Evolutionary conservation across 2,329 filamentous ascomycete species (phyloP), one percentile per base, ranked within the genome.

Genomic region (Colletotrichum musae): DNA sequence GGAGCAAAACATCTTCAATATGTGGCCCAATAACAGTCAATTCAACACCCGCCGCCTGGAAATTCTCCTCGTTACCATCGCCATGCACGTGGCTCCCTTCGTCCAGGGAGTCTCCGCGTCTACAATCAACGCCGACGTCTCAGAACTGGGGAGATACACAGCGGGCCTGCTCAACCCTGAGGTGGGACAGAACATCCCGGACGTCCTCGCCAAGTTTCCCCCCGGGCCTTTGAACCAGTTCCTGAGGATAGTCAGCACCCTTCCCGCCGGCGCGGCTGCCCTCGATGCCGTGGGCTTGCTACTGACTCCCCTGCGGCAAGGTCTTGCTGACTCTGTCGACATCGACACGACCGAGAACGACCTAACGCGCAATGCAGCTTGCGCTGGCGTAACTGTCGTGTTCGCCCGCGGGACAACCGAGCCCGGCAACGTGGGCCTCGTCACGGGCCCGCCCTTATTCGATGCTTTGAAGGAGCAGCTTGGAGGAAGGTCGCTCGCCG

Each of bases 371-470:
- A 65, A 65, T 45, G 67, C 72, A 10, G 54, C 68, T 9, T 77
- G 76, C 64, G 64, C 70, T n/a, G 75, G 75, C 51, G 72, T 78
- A 41, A 77, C 72, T 9, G 62, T 78, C 32, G 53, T 78, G 26
- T 78, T 76, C 36, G 75, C 74, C n/a, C 73, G 77, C 0, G 77
- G 77, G 7, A 78, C 76, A 16, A 78, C 76, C 28, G 76, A 79
- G 50, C 65, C 73, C 1, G 75, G 76, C 10, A 77, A 77, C 39
- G 64, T 76, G 21, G 76, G 76, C 2, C 59, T 73, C 6, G 67
- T 77, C 10, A 70, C 73, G 2, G 77, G 73, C 0, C 76, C 77
- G 3, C 71, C 72, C 1, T 73, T 78, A 54, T 68, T 76, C 32
- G 39, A 68, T 2, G 71, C 74, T 4, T 59, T 78, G 2, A 48